Evolutionary conservation across 257 asterid species (phyloP).

Genomic region (Capsicum chinense): DNA sequence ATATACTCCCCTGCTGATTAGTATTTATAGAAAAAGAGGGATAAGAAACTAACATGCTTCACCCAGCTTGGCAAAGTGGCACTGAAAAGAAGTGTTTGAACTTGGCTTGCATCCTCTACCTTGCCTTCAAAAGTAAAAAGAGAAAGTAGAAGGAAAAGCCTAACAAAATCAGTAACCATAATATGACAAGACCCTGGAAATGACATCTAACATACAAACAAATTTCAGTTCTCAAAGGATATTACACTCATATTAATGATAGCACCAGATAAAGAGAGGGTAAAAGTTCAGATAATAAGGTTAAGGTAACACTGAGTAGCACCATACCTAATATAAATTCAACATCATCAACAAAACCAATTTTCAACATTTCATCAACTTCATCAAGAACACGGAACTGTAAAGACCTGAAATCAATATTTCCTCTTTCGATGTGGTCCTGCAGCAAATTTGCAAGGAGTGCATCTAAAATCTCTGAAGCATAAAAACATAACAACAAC

Average conservation of each 20-base stretch:
- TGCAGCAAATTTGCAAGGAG: conserved; percentile 33
- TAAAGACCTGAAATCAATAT: conserved; percentile 72
- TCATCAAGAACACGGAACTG: conserved; percentile 96
- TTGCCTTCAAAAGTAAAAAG: conserved; percentile 50
- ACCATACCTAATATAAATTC: conserved; percentile 87
- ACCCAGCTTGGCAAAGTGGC: conserved; percentile 95
- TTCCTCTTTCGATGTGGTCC: conserved; percentile 89
- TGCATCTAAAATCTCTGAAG: neutral
- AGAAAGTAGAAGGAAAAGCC: neutral
- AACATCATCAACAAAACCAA: conserved; percentile 99
- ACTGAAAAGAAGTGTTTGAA: conserved; percentile 94
- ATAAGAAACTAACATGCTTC: conserved; percentile 52
- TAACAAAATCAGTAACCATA: neutral
- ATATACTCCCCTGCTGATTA: conserved; percentile 7
- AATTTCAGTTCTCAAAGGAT: conserved; percentile 2
- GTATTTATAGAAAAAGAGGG: neutral
- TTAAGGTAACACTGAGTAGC: neutral
- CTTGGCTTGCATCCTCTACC: conserved; percentile 82
- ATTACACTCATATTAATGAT: neutral
- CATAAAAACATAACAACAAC: neutral
- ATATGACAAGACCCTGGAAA: neutral
- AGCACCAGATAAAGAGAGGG: neutral
- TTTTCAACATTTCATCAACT: conserved; percentile 99
- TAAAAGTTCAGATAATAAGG: neutral
- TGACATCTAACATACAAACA: neutral